These are phyloP conservation scores for Phymatotrichopsis omnivora DNA, from an alignment of 2,329 filamentous ascomycete genomes.

Conservation along the genomic window DNA sequence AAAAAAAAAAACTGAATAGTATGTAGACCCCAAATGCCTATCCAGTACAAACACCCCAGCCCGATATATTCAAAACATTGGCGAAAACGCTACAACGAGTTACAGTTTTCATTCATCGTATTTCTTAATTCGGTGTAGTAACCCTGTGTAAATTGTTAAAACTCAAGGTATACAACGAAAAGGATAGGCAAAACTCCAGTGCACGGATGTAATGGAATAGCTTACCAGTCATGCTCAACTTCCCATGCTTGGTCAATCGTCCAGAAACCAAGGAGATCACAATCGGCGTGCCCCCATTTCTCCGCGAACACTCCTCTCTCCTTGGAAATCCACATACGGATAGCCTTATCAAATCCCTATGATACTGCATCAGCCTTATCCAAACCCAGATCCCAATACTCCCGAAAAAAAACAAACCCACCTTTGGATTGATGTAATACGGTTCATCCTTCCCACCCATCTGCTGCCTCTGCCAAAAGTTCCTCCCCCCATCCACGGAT, in stretches of 20 bases:
- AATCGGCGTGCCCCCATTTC: slow-evolving; percentile 31
- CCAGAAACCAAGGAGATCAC: slow-evolving; percentile 22
- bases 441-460: slow-evolving; percentile 45
- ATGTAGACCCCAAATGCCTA: too few species aligned
- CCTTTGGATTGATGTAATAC: slow-evolving; percentile 43
- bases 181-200: too few species aligned
- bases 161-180: too few species aligned
- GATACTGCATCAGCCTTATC: background rate
- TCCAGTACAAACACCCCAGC: too few species aligned
- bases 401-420: slow-evolving; percentile 1
- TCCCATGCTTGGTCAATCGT: slow-evolving; percentile 19
- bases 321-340: slow-evolving; percentile 29
- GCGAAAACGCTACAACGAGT: too few species aligned
- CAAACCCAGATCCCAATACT: background rate
- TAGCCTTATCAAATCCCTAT: slow-evolving; percentile 30
- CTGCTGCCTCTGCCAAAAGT: slow-evolving; percentile 46
- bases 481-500: slow-evolving; percentile 36
- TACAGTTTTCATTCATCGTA: too few species aligned
- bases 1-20: too few species aligned
- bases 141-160: too few species aligned
- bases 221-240: slow-evolving; percentile 7
- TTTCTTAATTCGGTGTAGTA: too few species aligned
- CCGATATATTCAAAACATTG: too few species aligned
- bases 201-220: too few species aligned
- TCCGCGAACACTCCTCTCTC: slow-evolving; percentile 28